Evolutionary conservation across 1,139 yeast species (phyloP).

Genomic region (Zygoascus hellenicus): DNA sequence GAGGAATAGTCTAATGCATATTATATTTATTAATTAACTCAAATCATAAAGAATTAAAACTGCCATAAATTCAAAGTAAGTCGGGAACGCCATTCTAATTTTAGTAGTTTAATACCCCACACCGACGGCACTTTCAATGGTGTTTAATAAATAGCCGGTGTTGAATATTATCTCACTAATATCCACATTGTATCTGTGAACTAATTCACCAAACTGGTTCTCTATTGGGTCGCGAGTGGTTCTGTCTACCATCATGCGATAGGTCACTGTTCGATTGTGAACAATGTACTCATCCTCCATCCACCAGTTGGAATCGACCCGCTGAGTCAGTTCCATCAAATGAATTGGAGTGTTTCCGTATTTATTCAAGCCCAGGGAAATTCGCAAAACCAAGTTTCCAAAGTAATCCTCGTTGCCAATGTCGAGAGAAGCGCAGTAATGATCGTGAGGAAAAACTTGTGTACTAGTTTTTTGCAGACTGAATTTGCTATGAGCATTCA

Average conservation of each 20-base stretch:
- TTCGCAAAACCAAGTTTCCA: slow-evolving; percentile 19
- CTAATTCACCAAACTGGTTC: slow-evolving; percentile 18
- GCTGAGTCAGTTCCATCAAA: slow-evolving; percentile 17
- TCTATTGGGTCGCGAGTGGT: slow-evolving; percentile 12
- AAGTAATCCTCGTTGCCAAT: slow-evolving; percentile 20
- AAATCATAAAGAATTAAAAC: background rate
- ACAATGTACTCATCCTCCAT: slow-evolving; percentile 19
- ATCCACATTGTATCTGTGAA: slow-evolving; percentile 16
- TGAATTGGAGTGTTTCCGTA: slow-evolving; percentile 11
- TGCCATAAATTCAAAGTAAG: background rate
- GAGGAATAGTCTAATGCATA: background rate
- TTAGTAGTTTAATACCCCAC: background rate
- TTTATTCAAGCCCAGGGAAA: slow-evolving; percentile 11
- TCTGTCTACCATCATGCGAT: slow-evolving; percentile 17
- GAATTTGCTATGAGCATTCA: slow-evolving; percentile 18
- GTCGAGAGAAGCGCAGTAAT: slow-evolving; percentile 13
- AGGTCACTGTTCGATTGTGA: slow-evolving; percentile 20
- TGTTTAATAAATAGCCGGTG: slow-evolving; percentile 19
- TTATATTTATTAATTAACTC: background rate
- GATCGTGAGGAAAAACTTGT: slow-evolving; percentile 1
- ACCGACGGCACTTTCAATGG: slow-evolving; percentile 11
- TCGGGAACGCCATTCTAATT: background rate
- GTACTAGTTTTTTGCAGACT: slow-evolving; percentile 5
- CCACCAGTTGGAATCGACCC: slow-evolving; percentile 22
- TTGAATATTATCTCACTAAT: slow-evolving; percentile 21